Evolutionary conservation across 768 basidiomycete species (phyloP), one percentile per base, ranked within the genome.

Genomic region (Naematelia aurantialba): DNA sequence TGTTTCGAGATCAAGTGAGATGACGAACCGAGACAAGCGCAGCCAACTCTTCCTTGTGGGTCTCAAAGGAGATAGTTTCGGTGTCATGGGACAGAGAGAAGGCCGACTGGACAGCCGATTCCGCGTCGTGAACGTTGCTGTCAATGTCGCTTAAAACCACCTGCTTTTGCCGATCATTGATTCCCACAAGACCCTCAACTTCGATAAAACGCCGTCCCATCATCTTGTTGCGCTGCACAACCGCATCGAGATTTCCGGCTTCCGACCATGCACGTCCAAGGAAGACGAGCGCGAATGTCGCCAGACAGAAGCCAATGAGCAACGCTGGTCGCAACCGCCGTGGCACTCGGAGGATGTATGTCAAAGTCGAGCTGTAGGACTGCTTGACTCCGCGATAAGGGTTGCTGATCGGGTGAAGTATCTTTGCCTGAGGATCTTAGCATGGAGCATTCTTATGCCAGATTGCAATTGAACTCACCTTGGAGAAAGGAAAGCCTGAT

Each of bases 311-410:
- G 10, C 52, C 59, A 46, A 72, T 22, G 21, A 75, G 45, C 5
- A 69, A 21, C 22, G 60, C 47, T 0, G 72, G 67, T 19, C 75
- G 68, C 13, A 63, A 45, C 52, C 71, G 62, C 2, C 75, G 65
- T n/a, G 75, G 72, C 24, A 76, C 59, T 11, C 74, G 72, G 26
- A 73, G 61, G 30, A 76, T 58, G 60, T 72, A 67, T 29, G 60
- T 52, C 27, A 70, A 27, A 26, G 70, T 66, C 8, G 68, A 61
- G 4, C 57, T 61, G 62, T 66, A 71, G n/a, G 70, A 55, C 12
- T 50, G 55, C 22, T 56, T 58, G 39, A 27, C 52, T 5, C 25
- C 21, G 11, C 31, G 21, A 54, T 61, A 67, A 17, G 62, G 60
- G 22, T 66, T 59, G 55, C 59, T 48, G 30, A 63, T 60, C 5